Percentiles rank a stretch among this genome's conserved stretches.
These are phyloP conservation scores for Exophiala sideris DNA, from an alignment of 2,329 filamentous ascomycete species.

Conservation along the genomic window DNA sequence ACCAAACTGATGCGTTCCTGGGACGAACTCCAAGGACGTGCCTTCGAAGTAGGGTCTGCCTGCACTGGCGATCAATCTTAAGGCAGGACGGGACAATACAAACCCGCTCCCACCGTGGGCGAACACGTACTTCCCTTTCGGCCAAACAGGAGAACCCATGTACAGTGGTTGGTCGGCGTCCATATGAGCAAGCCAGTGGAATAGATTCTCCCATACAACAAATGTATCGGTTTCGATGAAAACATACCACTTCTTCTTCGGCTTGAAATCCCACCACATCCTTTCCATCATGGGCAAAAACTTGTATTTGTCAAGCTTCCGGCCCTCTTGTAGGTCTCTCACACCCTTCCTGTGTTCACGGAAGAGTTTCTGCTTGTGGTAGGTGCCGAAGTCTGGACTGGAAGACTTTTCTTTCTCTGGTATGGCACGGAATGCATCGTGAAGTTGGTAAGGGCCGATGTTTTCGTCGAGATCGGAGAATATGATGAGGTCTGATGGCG, in stretches of 20 bases:
- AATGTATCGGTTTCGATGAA: conserved; percentile 61
- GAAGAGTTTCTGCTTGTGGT: conserved; percentile 32
- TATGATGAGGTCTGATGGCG: conserved; percentile 46
- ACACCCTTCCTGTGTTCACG: conserved; percentile 45
- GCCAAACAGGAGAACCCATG: conserved; percentile 49
- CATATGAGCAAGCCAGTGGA: conserved; percentile 47
- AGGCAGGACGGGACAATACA: conserved; percentile 49
- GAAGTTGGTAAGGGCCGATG: conserved; percentile 30
- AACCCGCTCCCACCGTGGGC: conserved; percentile 57
- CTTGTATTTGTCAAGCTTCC: conserved; percentile 61
- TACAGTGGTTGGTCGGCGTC: conserved; percentile 47
- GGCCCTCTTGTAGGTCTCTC: conserved; percentile 45
- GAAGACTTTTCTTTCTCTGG: conserved; percentile 39
- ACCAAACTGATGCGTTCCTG: background rate
- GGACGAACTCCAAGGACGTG: conserved; percentile 46
- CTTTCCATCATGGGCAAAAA: conserved; percentile 59
- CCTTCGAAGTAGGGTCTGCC: conserved; percentile 39
- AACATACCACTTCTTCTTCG: conserved; percentile 57
- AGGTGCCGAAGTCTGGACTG: conserved; percentile 50
- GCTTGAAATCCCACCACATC: conserved; percentile 40
- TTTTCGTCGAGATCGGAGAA: conserved; percentile 32
- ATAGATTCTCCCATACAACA: conserved; percentile 53
- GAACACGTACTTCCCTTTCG: conserved; percentile 43
- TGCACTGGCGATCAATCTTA: conserved; percentile 31
- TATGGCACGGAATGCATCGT: conserved; percentile 33